Percentiles rank a stretch among this genome's conserved stretches.
These are phyloP conservation scores for Scolecobasidium constrictum DNA, from an alignment of 2,329 filamentous ascomycete genomes.

Conservation along the genomic window DNA sequence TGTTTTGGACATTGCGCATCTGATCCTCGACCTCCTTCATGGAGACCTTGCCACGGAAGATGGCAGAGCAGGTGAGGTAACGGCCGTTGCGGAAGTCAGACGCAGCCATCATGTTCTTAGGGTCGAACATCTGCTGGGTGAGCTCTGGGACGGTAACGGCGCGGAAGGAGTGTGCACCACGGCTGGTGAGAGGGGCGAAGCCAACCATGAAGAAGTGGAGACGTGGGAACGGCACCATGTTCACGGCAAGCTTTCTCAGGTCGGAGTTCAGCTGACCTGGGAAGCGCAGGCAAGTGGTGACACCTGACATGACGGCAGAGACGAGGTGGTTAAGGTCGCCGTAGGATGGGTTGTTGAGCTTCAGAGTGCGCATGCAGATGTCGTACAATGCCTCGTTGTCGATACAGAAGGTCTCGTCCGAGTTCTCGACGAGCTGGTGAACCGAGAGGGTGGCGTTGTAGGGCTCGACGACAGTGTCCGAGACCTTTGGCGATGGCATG, in stretches of 20 bases:
- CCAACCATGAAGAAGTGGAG: slow-evolving; percentile 99
- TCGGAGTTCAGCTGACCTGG: slow-evolving; percentile 99
- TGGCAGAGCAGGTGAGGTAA: slow-evolving; percentile 98
- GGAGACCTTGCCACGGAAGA: slow-evolving; percentile 99
- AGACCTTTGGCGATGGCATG: slow-evolving; percentile 97
- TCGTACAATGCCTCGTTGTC: slow-evolving; percentile 99
- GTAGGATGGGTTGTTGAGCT: slow-evolving; percentile 97
- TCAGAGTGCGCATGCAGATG: slow-evolving; percentile 99
- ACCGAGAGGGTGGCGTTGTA: slow-evolving; percentile 99
- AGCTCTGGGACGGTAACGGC: slow-evolving; percentile 95
- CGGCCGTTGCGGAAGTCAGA: slow-evolving; percentile 99
- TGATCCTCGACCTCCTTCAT: slow-evolving; percentile 99
- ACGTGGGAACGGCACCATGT: slow-evolving; percentile 99
- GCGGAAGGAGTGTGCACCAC: slow-evolving; percentile 87
- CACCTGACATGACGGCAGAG: slow-evolving; percentile 98
- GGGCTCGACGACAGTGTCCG: slow-evolving; percentile 97
- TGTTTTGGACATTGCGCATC: slow-evolving; percentile 99
- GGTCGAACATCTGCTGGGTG: slow-evolving; percentile 99
- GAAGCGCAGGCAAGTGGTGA: slow-evolving; percentile 98
- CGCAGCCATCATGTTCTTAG: slow-evolving; percentile 99
- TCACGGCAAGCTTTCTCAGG: slow-evolving; percentile 97
- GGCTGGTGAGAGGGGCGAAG: slow-evolving; percentile 95
- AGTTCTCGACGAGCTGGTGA: slow-evolving; percentile 99
- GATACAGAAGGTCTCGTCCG: slow-evolving; percentile 99
- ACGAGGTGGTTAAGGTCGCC: slow-evolving; percentile 99